Percentiles rank a stretch among this genome's conserved stretches.
These are phyloP conservation scores for Xanthoconium separans DNA, from an alignment of 1,284 basidiomycete genomes.

Conservation along the genomic window DNA sequence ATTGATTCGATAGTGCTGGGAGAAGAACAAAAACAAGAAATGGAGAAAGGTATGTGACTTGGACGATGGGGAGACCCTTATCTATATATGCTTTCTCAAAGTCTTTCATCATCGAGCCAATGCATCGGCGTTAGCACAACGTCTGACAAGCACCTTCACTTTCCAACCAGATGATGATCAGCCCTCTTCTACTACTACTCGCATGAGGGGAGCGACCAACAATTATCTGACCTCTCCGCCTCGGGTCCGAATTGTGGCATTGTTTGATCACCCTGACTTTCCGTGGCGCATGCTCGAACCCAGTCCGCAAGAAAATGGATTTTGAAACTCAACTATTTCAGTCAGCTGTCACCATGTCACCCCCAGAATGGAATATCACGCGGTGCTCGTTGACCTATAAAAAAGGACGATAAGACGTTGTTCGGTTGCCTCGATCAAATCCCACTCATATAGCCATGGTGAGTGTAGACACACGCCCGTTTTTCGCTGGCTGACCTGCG, in stretches of 20 bases:
- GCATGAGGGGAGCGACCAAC: background rate
- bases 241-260: background rate
- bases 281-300: background rate
- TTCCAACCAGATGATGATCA: background rate
- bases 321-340: background rate
- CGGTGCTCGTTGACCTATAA: constrained; percentile 19
- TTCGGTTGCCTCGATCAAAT: constrained; percentile 11
- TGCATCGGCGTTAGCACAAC: too few relatives aligned
- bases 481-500: constrained; percentile 2
- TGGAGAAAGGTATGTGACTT: too few relatives aligned
- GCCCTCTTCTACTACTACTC: background rate
- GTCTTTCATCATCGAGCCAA: too few relatives aligned
- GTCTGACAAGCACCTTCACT: background rate
- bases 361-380: constrained; percentile 26
- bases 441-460: constrained; percentile 30
- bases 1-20: too few relatives aligned
- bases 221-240: background rate
- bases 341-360: constrained; percentile 23
- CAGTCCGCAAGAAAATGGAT: background rate
- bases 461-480: background rate
- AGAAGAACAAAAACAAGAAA: too few relatives aligned
- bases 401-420: constrained; percentile 6
- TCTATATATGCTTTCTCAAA: too few relatives aligned
- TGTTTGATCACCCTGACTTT: background rate
- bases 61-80: too few relatives aligned